Conservation (phyloP, 768 basidiomycete species). For the Auricularia cornea region DNA sequence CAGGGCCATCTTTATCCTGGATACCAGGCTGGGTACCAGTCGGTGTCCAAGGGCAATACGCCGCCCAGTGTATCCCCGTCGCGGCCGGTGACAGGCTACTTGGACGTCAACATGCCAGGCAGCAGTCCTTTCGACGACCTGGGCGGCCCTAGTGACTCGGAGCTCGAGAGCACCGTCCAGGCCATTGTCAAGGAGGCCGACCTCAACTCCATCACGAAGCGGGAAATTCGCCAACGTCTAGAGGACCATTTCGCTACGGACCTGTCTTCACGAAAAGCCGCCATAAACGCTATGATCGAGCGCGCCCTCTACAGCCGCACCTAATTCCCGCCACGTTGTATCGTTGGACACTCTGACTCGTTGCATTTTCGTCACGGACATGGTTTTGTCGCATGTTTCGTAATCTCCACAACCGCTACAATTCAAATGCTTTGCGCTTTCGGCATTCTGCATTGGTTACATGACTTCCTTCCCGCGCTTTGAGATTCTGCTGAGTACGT, state of each 20-base stretch:
- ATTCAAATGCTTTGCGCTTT: not conserved
- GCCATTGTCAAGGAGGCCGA: constrained; percentile 70
- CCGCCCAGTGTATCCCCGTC: constrained; percentile 35
- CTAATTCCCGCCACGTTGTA: not conserved
- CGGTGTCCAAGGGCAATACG: constrained; percentile 38
- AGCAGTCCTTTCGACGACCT: constrained; percentile 48
- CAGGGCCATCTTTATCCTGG: constrained; percentile 59
- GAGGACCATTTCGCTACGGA: constrained; percentile 79
- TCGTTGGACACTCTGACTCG: not conserved
- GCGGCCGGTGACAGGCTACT: constrained; percentile 66
- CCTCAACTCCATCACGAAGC: constrained; percentile 85
- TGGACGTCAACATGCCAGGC: constrained; percentile 60
- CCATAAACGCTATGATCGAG: constrained; percentile 75
- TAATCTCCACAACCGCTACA: not conserved
- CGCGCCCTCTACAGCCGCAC: constrained; percentile 40
- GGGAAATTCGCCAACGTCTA: constrained; percentile 75
- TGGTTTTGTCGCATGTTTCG: not conserved
- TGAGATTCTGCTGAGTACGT: no score
- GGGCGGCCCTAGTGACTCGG: constrained; percentile 50
- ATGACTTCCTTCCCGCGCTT: no score
- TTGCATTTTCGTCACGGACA: not conserved
- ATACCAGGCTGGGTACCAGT: constrained; percentile 67
- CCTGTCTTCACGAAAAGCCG: constrained; percentile 57
- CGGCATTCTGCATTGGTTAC: no score
- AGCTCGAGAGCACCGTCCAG: constrained; percentile 68